Conservation (phyloP, 1,139 yeast genomes). For the Fermentozyma sake region DNA sequence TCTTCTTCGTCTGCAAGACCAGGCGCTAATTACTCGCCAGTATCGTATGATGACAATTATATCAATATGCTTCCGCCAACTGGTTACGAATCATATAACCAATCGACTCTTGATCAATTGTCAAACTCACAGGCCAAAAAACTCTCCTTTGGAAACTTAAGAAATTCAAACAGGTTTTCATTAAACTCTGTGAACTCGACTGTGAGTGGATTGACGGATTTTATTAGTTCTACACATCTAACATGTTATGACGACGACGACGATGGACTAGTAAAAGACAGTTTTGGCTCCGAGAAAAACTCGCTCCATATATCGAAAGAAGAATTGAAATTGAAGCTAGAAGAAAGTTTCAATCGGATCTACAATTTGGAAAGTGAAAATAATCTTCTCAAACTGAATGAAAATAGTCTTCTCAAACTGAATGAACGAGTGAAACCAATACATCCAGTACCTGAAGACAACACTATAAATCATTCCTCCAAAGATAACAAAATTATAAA, state of each 20-base stretch:
- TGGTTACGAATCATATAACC: constrained; percentile 29
- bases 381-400: constrained; percentile 19
- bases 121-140: constrained; percentile 13
- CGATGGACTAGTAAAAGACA: constrained; percentile 9
- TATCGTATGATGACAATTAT: constrained; percentile 28
- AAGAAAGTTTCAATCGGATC: constrained; percentile 37
- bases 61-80: constrained; percentile 23
- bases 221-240: constrained; percentile 34
- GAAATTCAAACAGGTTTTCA: constrained; percentile 29
- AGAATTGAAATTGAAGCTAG: constrained; percentile 31
- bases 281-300: constrained; percentile 5
- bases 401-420: constrained; percentile 21
- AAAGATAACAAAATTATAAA: too few relatives aligned
- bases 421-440: too few relatives aligned
- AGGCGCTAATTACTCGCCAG: constrained; percentile 1
- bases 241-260: constrained; percentile 33
- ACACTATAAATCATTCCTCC: too few relatives aligned
- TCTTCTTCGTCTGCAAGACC: not conserved
- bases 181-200: constrained; percentile 39
- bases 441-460: too few relatives aligned
- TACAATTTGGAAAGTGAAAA: constrained; percentile 33
- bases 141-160: constrained; percentile 5
- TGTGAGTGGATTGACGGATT: constrained; percentile 39
- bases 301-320: constrained; percentile 24
- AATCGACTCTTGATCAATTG: constrained; percentile 31